Conservation (phyloP, 495 filamentous ascomycete species). For the Penicillium malachiteum region DNA sequence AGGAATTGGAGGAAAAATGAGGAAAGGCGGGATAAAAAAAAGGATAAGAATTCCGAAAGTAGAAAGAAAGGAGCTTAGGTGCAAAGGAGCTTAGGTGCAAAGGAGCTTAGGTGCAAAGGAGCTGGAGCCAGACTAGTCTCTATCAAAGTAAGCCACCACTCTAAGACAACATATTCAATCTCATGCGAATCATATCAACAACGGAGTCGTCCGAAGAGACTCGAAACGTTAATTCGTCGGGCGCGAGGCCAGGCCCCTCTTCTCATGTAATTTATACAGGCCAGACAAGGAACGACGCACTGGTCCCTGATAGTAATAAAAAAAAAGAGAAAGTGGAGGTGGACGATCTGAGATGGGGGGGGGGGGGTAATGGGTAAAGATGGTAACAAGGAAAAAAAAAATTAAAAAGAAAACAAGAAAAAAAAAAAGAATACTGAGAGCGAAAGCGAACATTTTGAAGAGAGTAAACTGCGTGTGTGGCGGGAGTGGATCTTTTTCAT, state of each 20-base stretch:
- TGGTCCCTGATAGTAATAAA: neutral
- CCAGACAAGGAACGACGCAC: conserved; percentile 4
- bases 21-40: neutral
- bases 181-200: conserved; percentile 17
- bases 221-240: conserved; percentile 1
- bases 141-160: conserved; percentile 4
- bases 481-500: conserved; percentile 17
- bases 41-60: conserved; percentile 1
- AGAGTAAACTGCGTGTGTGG: conserved; percentile 19
- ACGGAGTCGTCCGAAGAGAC: neutral
- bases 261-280: conserved; percentile 8
- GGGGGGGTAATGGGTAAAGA: conserved; percentile 17
- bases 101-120: neutral
- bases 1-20: conserved; percentile 4
- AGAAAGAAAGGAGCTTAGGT: neutral
- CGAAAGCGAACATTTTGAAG: no score
- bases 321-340: conserved; percentile 16
- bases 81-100: neutral
- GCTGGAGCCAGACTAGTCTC: neutral
- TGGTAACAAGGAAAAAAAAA: conserved; percentile 2
- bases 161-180: conserved; percentile 7
- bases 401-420: conserved; percentile 12
- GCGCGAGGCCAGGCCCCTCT: neutral
- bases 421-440: conserved; percentile 12
- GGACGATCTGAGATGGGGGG: conserved; percentile 19